These are phyloP conservation scores for Pichia sp. DNA, from an alignment of 1,139 yeast genomes.

Conservation along the genomic window DNA sequence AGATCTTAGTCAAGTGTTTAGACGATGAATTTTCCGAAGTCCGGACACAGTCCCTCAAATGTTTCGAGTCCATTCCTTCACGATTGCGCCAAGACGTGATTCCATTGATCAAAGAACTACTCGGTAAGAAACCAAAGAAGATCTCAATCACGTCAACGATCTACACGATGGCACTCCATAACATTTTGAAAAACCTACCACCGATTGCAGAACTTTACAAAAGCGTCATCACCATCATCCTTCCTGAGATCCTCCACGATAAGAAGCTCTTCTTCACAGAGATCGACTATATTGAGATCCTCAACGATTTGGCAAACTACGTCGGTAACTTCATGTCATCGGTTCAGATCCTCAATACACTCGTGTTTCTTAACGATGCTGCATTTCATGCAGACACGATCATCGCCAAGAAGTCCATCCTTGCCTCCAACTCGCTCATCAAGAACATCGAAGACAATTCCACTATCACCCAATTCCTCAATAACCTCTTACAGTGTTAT, in stretches of 20 bases:
- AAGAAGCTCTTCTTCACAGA: slow-evolving; percentile 34
- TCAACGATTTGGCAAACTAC: slow-evolving; percentile 55
- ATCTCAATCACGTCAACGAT: slow-evolving; percentile 57
- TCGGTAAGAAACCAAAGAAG: slow-evolving; percentile 33
- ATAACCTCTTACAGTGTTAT: not conserved
- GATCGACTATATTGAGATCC: slow-evolving; percentile 63
- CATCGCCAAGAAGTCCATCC: slow-evolving; percentile 52
- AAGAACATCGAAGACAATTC: slow-evolving; percentile 35
- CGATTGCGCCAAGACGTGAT: slow-evolving; percentile 30
- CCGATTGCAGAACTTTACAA: slow-evolving; percentile 18
- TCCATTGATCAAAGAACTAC: slow-evolving; percentile 27
- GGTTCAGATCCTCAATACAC: slow-evolving; percentile 40
- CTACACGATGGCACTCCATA: slow-evolving; percentile 68
- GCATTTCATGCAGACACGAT: slow-evolving; percentile 47
- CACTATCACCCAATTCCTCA: slow-evolving; percentile 1
- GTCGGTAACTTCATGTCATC: slow-evolving; percentile 49
- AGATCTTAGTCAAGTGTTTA: slow-evolving; percentile 51
- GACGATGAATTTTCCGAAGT: slow-evolving; percentile 74
- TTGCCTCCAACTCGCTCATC: slow-evolving; percentile 52
- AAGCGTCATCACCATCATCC: slow-evolving; percentile 19
- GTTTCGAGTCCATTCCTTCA: slow-evolving; percentile 44
- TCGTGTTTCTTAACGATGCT: slow-evolving; percentile 39
- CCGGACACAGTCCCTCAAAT: slow-evolving; percentile 72
- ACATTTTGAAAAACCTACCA: slow-evolving; percentile 46
- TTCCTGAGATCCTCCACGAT: slow-evolving; percentile 26